Percentiles rank a stretch among this genome's conserved stretches.
These are phyloP conservation scores for Cyclaneusma minus DNA, from an alignment of 2,329 filamentous ascomycete genomes.

Conservation along the genomic window DNA sequence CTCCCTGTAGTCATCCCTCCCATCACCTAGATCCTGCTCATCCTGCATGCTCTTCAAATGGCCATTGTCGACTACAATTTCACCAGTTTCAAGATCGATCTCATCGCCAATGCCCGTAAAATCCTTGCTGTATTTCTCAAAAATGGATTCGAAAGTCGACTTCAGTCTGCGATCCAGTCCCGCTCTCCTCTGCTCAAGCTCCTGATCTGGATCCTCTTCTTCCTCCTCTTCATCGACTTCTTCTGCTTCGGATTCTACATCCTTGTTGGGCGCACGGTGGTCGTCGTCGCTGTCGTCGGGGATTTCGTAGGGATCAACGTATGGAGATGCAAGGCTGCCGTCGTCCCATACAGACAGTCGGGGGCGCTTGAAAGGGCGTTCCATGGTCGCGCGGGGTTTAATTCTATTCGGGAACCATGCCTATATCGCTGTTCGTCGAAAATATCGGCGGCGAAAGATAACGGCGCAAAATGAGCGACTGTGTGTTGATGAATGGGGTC, in stretches of 20 bases:
- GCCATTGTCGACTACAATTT: constrained; percentile 81
- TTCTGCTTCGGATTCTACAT: constrained; percentile 19
- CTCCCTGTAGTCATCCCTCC: constrained; percentile 11
- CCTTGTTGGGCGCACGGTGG: too few relatives aligned
- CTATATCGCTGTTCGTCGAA: too few relatives aligned
- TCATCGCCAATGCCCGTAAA: constrained; percentile 78
- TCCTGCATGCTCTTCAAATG: constrained; percentile 53
- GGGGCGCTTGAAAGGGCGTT: too few relatives aligned
- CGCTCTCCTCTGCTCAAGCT: constrained; percentile 45
- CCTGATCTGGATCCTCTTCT: constrained; percentile 35
- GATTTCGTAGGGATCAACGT: too few relatives aligned
- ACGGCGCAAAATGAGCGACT: too few relatives aligned
- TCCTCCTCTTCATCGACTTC: constrained; percentile 28
- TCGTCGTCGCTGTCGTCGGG: too few relatives aligned
- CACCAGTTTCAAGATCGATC: constrained; percentile 68
- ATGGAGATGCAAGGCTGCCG: too few relatives aligned
- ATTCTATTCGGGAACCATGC: too few relatives aligned
- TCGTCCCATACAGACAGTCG: too few relatives aligned
- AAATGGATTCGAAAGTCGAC: constrained; percentile 75
- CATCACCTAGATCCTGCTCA: constrained; percentile 32
- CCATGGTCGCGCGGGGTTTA: too few relatives aligned
- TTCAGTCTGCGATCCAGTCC: constrained; percentile 60
- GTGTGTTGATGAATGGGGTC: too few relatives aligned
- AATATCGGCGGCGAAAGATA: too few relatives aligned
- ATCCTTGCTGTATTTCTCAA: constrained; percentile 73